Conservation (phyloP, 352 stramenopile genomes). For the Pythium scleroteichum region DNA sequence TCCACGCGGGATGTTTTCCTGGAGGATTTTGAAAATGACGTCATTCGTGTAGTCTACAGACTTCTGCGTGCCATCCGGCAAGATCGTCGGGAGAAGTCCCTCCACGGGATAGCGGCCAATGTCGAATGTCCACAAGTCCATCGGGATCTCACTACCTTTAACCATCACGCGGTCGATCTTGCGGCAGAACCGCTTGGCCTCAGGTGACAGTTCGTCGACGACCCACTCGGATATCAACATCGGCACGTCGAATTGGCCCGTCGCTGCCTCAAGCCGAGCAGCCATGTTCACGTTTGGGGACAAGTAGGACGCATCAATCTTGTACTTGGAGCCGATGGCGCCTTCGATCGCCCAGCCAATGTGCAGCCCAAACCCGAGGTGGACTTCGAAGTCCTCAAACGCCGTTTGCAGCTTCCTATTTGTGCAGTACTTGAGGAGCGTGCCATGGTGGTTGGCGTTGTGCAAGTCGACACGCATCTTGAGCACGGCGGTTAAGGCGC, state of each 20-base stretch:
- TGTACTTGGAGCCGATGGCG: conserved; percentile 96
- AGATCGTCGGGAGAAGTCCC: conserved; percentile 49
- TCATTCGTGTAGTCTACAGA: conserved; percentile 80
- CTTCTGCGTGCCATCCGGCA: conserved; percentile 70
- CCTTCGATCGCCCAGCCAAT: conserved; percentile 99
- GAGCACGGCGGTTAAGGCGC: conserved; percentile 94
- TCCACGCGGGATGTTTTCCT: conserved; percentile 74
- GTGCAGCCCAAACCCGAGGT: conserved; percentile 97
- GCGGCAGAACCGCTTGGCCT: conserved; percentile 85
- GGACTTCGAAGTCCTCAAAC: conserved; percentile 92
- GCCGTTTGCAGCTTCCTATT: conserved; percentile 78
- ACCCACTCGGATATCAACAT: conserved; percentile 96
- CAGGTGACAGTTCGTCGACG: conserved; percentile 90
- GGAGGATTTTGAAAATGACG: conserved; percentile 67
- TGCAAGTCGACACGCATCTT: conserved; percentile 97
- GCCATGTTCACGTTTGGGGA: conserved; percentile 98
- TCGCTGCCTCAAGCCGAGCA: conserved; percentile 94
- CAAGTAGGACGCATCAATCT: conserved; percentile 98
- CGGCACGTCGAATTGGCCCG: conserved; percentile 94
- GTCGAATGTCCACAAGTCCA: conserved; percentile 95
- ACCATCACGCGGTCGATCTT: conserved; percentile 96
- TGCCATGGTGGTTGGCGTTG: conserved; percentile 88
- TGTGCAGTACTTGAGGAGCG: conserved; percentile 80
- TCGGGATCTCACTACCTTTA: conserved; percentile 95
- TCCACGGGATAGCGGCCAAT: conserved; percentile 80